These are phyloP conservation scores for Phycomyces blakesleeanus DNA, from an alignment of 192 early-diverging fungal species.

Conservation along the genomic window DNA sequence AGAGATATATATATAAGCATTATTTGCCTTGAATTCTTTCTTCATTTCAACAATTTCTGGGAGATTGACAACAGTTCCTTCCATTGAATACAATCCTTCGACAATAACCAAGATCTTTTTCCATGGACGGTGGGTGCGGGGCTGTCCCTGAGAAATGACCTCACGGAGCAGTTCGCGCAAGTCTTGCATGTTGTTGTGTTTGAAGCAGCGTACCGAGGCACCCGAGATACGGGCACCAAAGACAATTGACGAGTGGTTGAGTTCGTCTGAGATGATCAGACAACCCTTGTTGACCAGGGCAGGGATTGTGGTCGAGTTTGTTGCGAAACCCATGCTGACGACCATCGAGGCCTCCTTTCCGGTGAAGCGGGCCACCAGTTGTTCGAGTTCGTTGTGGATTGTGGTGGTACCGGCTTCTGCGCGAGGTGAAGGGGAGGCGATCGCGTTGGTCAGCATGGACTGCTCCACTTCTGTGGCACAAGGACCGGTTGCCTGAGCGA, in stretches of 20 bases:
- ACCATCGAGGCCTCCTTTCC: slow-evolving; percentile 78
- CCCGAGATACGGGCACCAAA: slow-evolving; percentile 81
- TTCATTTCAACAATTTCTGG: slow-evolving; percentile 77
- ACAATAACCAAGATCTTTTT: slow-evolving; percentile 92
- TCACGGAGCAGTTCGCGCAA: slow-evolving; percentile 71
- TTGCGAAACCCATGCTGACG: slow-evolving; percentile 87
- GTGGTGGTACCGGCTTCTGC: slow-evolving; percentile 60
- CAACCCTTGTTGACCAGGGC: slow-evolving; percentile 73
- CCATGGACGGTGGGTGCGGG: slow-evolving; percentile 89
- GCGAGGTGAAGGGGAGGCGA: slow-evolving; percentile 55
- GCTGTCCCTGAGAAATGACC: slow-evolving; percentile 86
- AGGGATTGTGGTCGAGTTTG: slow-evolving; percentile 85
- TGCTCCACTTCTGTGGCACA: slow-evolving; percentile 83
- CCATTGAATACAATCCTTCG: slow-evolving; percentile 94
- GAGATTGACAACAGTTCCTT: slow-evolving; percentile 76
- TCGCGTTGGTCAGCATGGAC: slow-evolving; percentile 55
- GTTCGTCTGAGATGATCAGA: slow-evolving; percentile 82
- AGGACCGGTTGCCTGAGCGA: slow-evolving; percentile 82
- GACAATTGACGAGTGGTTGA: slow-evolving; percentile 84
- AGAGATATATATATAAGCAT: too few species aligned
- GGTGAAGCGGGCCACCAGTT: slow-evolving; percentile 73
- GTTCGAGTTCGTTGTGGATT: slow-evolving; percentile 70
- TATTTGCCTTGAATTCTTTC: slow-evolving; percentile 66
- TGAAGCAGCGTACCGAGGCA: slow-evolving; percentile 76
- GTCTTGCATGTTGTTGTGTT: slow-evolving; percentile 75